Conservation (phyloP, 164 flowering plant species). For the Santalum album region DNA sequence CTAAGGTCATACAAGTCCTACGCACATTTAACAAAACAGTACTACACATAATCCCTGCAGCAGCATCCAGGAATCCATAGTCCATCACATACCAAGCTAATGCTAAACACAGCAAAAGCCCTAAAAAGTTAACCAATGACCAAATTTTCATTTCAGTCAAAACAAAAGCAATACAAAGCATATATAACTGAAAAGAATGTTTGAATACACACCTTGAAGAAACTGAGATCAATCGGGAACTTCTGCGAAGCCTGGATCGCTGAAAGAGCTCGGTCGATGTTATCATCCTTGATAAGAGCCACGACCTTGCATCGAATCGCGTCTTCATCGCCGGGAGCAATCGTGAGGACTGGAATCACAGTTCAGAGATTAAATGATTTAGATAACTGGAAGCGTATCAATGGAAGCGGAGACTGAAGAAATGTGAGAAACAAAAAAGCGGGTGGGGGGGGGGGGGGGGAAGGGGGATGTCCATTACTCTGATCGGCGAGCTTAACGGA, state of each 20-base stretch:
- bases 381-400: no score
- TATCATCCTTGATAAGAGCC: constrained; percentile 59
- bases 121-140: no score
- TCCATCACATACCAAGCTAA: no score
- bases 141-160: no score
- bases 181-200: no score
- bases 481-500: constrained; percentile 83
- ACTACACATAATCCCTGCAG: no score
- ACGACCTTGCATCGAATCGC: constrained; percentile 82
- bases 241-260: constrained; percentile 35
- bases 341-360: constrained; percentile 44
- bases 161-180: no score
- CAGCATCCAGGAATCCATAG: no score
- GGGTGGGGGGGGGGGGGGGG: no score
- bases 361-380: neutral
- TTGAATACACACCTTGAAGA: constrained; percentile 51
- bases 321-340: constrained; percentile 75
- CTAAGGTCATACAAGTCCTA: no score
- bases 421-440: neutral
- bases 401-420: neutral
- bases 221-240: constrained; percentile 41
- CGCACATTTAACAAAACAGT: no score
- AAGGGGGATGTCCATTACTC: constrained; percentile 24
- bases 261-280: constrained; percentile 53
- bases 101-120: no score